Percentiles rank a stretch among this genome's conserved stretches.
Evolutionary conservation across 805 yeast species (phyloP).

Genomic region (Lipomyces chichibuensis): DNA sequence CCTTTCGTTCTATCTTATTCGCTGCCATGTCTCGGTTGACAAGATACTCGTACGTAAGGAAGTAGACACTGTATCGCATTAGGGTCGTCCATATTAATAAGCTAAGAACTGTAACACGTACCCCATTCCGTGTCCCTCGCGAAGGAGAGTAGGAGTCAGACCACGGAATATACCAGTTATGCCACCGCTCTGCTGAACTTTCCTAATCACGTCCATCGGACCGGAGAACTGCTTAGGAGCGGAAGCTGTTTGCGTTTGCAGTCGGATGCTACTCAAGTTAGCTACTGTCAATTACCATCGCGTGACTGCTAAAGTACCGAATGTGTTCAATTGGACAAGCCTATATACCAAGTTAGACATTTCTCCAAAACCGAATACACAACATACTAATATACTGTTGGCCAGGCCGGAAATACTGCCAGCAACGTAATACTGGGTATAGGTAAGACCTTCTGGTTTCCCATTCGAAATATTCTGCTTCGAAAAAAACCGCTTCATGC

Average conservation of each 20-base stretch:
- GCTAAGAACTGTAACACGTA: not conserved
- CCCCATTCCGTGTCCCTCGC: constrained; percentile 90
- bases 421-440: constrained; percentile 72
- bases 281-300: not conserved
- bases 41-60: constrained; percentile 86
- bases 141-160: constrained; percentile 72
- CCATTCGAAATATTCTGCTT: constrained; percentile 47
- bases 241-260: constrained; percentile 79
- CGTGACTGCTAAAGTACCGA: constrained; percentile 15
- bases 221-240: constrained; percentile 61
- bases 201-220: constrained; percentile 70
- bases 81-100: not conserved
- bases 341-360: not conserved
- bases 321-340: constrained; percentile 34
- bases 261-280: constrained; percentile 69
- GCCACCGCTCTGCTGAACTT: constrained; percentile 60
- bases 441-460: constrained; percentile 47
- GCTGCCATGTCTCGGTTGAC: constrained; percentile 61
- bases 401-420: constrained; percentile 94
- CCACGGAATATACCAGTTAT: constrained; percentile 74
- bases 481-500: constrained; percentile 78
- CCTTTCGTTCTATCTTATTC: constrained; percentile 57
- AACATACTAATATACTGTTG: constrained; percentile 63
- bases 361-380: not conserved
- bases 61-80: constrained; percentile 53